Base-by-base conservation (phyloP, 495 filamentous ascomycete genomes). In the Lentithecium fluviatile region DNA sequence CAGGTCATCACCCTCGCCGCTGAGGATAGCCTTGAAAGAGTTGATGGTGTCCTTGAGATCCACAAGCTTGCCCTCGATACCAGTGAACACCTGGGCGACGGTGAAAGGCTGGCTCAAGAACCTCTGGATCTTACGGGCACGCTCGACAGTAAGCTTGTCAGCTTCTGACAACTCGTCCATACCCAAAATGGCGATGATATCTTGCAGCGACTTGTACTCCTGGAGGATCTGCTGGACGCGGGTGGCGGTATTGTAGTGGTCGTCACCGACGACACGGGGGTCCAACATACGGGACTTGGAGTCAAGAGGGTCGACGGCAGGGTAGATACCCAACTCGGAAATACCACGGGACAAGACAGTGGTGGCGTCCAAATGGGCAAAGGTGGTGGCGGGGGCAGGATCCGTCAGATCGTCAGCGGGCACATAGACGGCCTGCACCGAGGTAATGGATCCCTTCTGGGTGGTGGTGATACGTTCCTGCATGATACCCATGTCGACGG, bases 291-390 rank as follows among this genome's bases (percentile, higher is more conserved):
- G 91, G 70, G 92, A 97, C 83, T 95, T 97, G 79, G 91, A 96
- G 83, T 98, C 94, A 46, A 98, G 90, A 75, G 94, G 94, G 74
- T 98, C 94, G 85, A 98, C 94, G 76, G 94, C 94, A 60, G 94
- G 94, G 84, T 98, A 98, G 86, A 97, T 98, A 89, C 94, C 94
- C 86, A 98, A 85, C 84, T 98, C 94, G 70, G 94, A 98, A 79
- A 98, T 98, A 91, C 94, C 95, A 88, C 94, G 94, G 70, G 94
- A 98, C 84, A 98, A 81, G 73, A 98, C 94, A 85, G 95, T 98
- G 80, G 94, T 98, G 85, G 94, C 95, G 82, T 98, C 94, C 86
- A 98, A 87, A 83, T 98, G 94, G 79, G 94, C 94, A 81, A 98
- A 98, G 81, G 94, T 97, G 79, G 94, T 98, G 74, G 94, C 94